Evolutionary conservation across 2,329 filamentous ascomycete species (phyloP), one percentile per base, ranked within the genome.

Genomic region (Botrytis deweyae): DNA sequence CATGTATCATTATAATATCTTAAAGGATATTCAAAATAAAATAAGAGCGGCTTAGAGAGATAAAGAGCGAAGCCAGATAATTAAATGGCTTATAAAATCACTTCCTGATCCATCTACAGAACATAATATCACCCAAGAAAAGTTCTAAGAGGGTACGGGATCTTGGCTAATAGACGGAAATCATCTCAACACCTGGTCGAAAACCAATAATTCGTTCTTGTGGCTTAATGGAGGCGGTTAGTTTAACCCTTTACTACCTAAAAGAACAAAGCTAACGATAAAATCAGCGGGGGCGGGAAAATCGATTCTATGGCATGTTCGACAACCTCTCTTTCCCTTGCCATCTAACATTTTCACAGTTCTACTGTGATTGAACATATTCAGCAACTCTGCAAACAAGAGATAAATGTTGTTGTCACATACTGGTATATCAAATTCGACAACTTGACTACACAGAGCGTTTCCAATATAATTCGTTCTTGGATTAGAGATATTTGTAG

Each of bases 391-490:
- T 73, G 36, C 59, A 33, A 40, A 40, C 36, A 72, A 42, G 55
- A 71, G 22, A 72, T 65, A 8, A 46, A 52, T 18, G 40, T 44
- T 18, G 29, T 66, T 33, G 44, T 74, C 16, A 38, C 65, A 22
- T 76, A 77, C 65, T 76, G 74, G 76, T 75, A 77, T 58, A 75
- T 70, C 38, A 71, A 68, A 42, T 77, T 75, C 40, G 49, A 61
- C 7, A 68, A 76, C 29, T 16, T 10, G 14, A 66, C 58, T 20
- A 76, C 72, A 40, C 70, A 75, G 58, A 67, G 69, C 63, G 33
- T 77, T 4, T 52, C 49, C 49, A 52, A 52, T n/a, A 52, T 52
- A 52, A 52, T 52, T 52, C 49, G 49, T 52, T 52, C 49, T 52
- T 52, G 49, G 49, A 52, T n/a, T n/a, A 14, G 22, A 52, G 49